A percentile compares a stretch with the other conserved stretches of the same genome.
phyloP scores from a whole-genome alignment of 371 early-diverging fungal genomes.

The Mucor circinelloides region DNA sequence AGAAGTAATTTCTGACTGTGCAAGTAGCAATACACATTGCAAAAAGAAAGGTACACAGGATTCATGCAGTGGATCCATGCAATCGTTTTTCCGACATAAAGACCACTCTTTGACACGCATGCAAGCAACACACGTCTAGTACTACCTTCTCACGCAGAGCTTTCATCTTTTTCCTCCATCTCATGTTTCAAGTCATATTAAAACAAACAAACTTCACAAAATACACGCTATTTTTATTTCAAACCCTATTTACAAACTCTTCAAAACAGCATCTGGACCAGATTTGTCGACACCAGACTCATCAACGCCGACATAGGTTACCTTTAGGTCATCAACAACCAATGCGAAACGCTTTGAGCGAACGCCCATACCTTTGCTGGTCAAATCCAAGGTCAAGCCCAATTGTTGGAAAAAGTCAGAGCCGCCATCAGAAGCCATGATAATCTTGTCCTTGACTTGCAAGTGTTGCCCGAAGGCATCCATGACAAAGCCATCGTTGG shows the following conservation, averaged over 20 bases:
- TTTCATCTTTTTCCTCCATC: not conserved
- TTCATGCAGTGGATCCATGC: not conserved
- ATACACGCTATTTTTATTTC: not conserved
- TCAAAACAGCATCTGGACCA: constrained; percentile 38
- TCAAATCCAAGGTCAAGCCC: constrained; percentile 65
- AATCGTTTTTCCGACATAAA: not conserved
- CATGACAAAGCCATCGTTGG: constrained; percentile 72
- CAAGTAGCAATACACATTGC: too few relatives aligned
- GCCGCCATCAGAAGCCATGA: constrained; percentile 75
- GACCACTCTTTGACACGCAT: not conserved
- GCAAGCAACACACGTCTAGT: not conserved
- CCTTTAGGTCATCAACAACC: constrained; percentile 70
- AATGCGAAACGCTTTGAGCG: constrained; percentile 73
- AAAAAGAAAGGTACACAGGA: not conserved
- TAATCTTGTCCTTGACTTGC: constrained; percentile 60
- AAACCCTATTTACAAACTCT: constrained; percentile 12
- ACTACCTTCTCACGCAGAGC: not conserved
- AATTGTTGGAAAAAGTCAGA: constrained; percentile 65
- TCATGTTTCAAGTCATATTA: not conserved
- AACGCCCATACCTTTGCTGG: constrained; percentile 38
- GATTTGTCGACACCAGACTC: constrained; percentile 35
- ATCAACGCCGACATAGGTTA: constrained; percentile 78
- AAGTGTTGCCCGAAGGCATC: constrained; percentile 70
- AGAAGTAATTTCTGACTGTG: too few relatives aligned
- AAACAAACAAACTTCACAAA: not conserved